These are phyloP conservation scores for Chionographis japonica DNA, from an alignment of 106 monocot genomes.

Conservation along the genomic window DNA sequence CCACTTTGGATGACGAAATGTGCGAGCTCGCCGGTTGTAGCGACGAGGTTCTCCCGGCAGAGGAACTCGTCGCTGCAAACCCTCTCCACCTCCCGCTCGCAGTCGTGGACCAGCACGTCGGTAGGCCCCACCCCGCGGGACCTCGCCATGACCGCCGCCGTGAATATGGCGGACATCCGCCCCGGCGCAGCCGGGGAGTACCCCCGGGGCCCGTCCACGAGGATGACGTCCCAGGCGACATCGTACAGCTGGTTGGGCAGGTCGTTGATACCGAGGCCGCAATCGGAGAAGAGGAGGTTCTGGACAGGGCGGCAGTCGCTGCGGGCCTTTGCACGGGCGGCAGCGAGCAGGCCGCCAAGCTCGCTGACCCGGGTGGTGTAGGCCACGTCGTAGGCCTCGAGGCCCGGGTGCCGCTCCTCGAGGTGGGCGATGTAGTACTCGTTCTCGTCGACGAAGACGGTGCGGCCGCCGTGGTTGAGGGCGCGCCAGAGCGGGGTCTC, in stretches of 20 bases:
- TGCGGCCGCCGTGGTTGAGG: conserved; percentile 72
- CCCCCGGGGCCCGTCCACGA: conserved; percentile 78
- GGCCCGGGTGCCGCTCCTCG: conserved; percentile 45
- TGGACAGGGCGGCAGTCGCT: conserved; percentile 74
- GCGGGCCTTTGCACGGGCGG: conserved; percentile 18
- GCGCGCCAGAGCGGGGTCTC: conserved; percentile 66
- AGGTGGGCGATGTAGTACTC: conserved; percentile 49
- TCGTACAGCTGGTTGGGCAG: conserved; percentile 80
- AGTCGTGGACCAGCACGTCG: conserved; percentile 71
- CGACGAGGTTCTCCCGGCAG: conserved; percentile 49
- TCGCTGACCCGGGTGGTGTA: conserved; percentile 62
- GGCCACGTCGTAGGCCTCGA: conserved; percentile 72
- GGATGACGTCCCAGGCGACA: conserved; percentile 74
- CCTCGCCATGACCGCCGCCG: conserved; percentile 66
- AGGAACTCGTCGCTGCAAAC: conserved; percentile 61
- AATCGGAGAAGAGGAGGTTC: conserved; percentile 82
- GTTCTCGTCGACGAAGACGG: conserved; percentile 78
- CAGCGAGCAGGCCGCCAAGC: conserved; percentile 39
- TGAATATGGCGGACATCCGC: conserved; percentile 74
- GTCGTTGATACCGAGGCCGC: conserved; percentile 73
- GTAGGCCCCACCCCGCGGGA: conserved; percentile 12
- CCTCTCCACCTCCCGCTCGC: conserved; percentile 56
- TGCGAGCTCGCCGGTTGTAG: conserved; percentile 25
- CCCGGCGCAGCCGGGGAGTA: conserved; percentile 50
- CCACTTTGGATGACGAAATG: conserved; percentile 36